Evolutionary conservation across 2,329 filamentous ascomycete genomes (phyloP).

Genomic region (Raffaelea deltoideospora): DNA sequence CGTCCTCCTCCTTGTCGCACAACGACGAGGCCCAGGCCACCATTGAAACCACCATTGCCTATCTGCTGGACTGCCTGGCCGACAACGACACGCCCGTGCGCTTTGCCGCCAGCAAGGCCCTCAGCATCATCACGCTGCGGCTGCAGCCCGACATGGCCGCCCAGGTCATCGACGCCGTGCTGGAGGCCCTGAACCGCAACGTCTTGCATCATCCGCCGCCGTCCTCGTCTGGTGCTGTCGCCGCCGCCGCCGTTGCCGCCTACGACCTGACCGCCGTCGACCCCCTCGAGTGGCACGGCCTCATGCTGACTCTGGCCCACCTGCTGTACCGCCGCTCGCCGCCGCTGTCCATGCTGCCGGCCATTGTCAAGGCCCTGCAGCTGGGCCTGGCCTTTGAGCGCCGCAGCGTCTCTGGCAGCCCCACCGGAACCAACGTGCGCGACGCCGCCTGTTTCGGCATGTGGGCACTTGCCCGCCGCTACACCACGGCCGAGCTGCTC

Average conservation of each 20-base stretch:
- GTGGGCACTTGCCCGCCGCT: conserved; percentile 81
- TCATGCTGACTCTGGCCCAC: conserved; percentile 77
- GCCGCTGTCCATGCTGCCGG: conserved; percentile 51
- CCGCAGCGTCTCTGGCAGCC: conserved; percentile 67
- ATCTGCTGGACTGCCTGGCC: conserved; percentile 60
- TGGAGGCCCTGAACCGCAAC: conserved; percentile 50
- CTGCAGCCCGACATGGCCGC: conserved; percentile 66
- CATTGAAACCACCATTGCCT: conserved; percentile 72
- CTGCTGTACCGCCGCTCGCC: conserved; percentile 74
- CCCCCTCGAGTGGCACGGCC: conserved; percentile 77
- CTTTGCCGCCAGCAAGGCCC: conserved; percentile 79
- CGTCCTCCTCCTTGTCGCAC: conserved; percentile 23
- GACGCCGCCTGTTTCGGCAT: conserved; percentile 95
- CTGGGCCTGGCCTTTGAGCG: conserved; percentile 81
- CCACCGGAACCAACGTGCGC: conserved; percentile 76
- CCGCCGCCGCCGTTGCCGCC: conserved; percentile 10
- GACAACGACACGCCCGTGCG: conserved; percentile 88
- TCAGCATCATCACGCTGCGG: conserved; percentile 74
- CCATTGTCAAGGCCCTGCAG: conserved; percentile 63
- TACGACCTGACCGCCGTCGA: conserved; percentile 62
- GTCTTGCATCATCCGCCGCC: conserved; percentile 34
- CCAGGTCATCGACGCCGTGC: conserved; percentile 75
- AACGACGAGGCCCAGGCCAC: conserved; percentile 54
- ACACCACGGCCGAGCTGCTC: conserved; percentile 63
- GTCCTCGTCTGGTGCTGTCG: too few species aligned